These are phyloP conservation scores for Solanum etuberosum DNA, from an alignment of 257 asterid genomes.

Conservation along the genomic window DNA sequence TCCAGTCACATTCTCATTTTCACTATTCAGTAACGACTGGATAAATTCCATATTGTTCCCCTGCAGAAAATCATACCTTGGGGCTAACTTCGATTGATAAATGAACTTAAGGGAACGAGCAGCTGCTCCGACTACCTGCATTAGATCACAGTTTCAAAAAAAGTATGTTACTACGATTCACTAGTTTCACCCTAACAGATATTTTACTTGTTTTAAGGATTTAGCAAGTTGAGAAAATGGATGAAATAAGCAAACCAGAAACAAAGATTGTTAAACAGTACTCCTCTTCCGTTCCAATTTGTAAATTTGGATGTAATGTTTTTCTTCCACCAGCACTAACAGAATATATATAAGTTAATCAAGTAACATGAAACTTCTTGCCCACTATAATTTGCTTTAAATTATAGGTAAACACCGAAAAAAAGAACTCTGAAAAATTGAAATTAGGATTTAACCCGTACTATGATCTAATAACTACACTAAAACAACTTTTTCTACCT, in stretches of 20 bases:
- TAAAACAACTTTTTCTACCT: neutral
- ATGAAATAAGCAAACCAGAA: neutral
- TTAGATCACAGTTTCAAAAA: neutral
- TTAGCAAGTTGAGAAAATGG: neutral
- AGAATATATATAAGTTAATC: neutral
- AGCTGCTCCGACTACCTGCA: constrained; percentile 90
- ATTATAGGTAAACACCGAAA: neutral
- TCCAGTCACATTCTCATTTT: constrained; percentile 76
- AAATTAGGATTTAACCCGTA: neutral
- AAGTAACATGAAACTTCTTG: neutral
- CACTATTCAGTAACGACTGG: constrained; percentile 53
- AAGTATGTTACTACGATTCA: neutral
- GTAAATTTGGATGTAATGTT: neutral
- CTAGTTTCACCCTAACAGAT: neutral
- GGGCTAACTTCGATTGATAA: constrained; percentile 79
- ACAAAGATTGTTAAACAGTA: neutral
- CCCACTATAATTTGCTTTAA: neutral
- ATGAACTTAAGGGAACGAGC: constrained; percentile 91
- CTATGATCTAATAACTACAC: neutral
- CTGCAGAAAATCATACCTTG: constrained; percentile 63
- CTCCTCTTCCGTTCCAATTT: neutral
- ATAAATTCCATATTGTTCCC: constrained; percentile 62
- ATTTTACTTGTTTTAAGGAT: neutral
- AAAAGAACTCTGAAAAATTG: neutral
- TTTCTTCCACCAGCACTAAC: neutral